These are phyloP conservation scores for Eucalyptus sideroxylon DNA, from an alignment of 345 rosid species.

Conservation along the genomic window DNA sequence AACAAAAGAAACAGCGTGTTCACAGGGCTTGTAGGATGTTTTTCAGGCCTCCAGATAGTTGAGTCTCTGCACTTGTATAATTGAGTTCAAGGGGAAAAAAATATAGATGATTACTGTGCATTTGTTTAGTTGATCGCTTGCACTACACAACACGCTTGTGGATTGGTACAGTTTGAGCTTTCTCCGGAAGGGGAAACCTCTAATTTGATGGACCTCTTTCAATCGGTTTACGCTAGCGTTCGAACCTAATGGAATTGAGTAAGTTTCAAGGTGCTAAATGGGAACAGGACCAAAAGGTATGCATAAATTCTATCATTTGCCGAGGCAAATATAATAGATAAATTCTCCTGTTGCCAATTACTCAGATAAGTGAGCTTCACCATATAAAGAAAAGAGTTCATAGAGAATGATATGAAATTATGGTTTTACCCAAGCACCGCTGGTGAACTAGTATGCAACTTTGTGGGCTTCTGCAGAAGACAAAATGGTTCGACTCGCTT, in stretches of 20 bases:
- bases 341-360: not conserved
- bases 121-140: not conserved
- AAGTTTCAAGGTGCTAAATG: not conserved
- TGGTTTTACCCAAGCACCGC: not conserved
- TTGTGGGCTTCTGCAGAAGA: not conserved
- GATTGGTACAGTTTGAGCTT: not conserved
- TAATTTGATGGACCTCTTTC: not conserved
- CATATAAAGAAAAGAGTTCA: not conserved
- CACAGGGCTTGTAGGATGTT: not conserved
- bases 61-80: not conserved
- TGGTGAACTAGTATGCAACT: not conserved
- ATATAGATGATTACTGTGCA: not conserved
- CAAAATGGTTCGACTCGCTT: not conserved
- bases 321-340: not conserved
- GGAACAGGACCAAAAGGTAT: not conserved
- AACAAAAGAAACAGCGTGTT: not conserved
- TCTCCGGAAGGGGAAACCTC: not conserved
- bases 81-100: not conserved
- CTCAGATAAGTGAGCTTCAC: not conserved
- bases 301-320: not conserved
- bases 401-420: not conserved
- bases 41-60: not conserved
- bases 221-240: not conserved
- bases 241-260: not conserved
- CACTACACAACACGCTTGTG: not conserved